These are phyloP conservation scores for Candida sp. DNA, from an alignment of 1,139 yeast genomes.

Conservation along the genomic window DNA sequence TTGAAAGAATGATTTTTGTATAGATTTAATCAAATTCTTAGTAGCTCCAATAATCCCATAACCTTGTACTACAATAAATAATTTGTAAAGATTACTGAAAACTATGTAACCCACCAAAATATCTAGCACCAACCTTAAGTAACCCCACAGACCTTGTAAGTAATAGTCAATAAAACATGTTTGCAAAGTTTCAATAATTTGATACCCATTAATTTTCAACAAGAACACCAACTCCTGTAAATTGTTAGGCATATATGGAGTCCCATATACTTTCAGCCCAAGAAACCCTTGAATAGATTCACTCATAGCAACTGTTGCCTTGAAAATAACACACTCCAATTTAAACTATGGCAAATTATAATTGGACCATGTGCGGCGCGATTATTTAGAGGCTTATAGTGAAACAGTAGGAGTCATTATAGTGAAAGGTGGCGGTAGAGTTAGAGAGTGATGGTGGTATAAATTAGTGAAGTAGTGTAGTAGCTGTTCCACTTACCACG, in stretches of 20 bases:
- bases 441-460: too few relatives aligned
- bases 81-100: constrained; percentile 8
- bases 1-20: constrained; percentile 22
- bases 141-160: constrained; percentile 10
- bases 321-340: background rate
- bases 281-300: constrained; percentile 2
- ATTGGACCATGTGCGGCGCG: background rate
- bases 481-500: too few relatives aligned
- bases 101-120: constrained; percentile 18
- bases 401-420: background rate
- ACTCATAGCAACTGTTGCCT: background rate
- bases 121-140: constrained; percentile 20
- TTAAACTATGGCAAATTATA: background rate
- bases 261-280: constrained; percentile 6
- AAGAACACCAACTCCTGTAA: constrained; percentile 3
- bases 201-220: constrained; percentile 2
- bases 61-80: constrained; percentile 21
- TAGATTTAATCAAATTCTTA: constrained; percentile 7
- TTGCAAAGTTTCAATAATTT: background rate
- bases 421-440: background rate
- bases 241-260: constrained; percentile 6
- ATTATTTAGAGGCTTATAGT: background rate
- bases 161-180: constrained; percentile 7
- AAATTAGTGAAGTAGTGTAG: too few relatives aligned
- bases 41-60: constrained; percentile 35